These are phyloP conservation scores for Galeopsis tetrahit DNA, from an alignment of 257 asterid species.

Conservation along the genomic window DNA sequence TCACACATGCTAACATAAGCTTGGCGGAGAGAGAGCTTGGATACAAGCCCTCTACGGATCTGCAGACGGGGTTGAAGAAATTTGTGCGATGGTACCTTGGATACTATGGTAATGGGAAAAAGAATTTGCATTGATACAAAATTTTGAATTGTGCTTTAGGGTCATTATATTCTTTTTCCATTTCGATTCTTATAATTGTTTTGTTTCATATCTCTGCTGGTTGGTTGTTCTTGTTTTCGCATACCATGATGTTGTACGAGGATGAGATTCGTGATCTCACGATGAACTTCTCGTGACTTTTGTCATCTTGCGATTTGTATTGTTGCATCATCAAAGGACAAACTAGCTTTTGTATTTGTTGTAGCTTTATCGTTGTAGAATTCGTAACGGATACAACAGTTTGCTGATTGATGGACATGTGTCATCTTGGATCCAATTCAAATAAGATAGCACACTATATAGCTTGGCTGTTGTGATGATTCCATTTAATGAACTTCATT, in stretches of 20 bases:
- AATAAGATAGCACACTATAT: conserved; percentile 51
- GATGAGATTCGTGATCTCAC: conserved; percentile 47
- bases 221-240: conserved; percentile 51
- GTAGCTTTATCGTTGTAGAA: conserved; percentile 67
- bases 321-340: conserved; percentile 41
- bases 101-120: conserved; percentile 79
- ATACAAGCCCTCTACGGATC: conserved; percentile 88
- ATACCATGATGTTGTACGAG: conserved; percentile 47
- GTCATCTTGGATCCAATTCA: conserved; percentile 45
- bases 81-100: conserved; percentile 93
- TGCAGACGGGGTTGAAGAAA: conserved; percentile 93
- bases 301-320: background rate
- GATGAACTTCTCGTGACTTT: conserved; percentile 39
- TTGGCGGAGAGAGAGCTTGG: conserved; percentile 89
- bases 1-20: conserved; percentile 91
- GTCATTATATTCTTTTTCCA: conserved; percentile 64
- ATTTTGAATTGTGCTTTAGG: conserved; percentile 61
- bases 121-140: conserved; percentile 69
- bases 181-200: conserved; percentile 75
- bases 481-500: conserved; percentile 39
- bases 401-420: conserved; percentile 56
- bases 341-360: conserved; percentile 52
- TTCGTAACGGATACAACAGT: conserved; percentile 60
- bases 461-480: conserved; percentile 43
- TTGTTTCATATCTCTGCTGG: conserved; percentile 48